A percentile compares a stretch with the other conserved stretches of the same genome.
phyloP scores from a whole-genome alignment of 495 filamentous ascomycete genomes.

The Sphaerosporella brunnea region DNA sequence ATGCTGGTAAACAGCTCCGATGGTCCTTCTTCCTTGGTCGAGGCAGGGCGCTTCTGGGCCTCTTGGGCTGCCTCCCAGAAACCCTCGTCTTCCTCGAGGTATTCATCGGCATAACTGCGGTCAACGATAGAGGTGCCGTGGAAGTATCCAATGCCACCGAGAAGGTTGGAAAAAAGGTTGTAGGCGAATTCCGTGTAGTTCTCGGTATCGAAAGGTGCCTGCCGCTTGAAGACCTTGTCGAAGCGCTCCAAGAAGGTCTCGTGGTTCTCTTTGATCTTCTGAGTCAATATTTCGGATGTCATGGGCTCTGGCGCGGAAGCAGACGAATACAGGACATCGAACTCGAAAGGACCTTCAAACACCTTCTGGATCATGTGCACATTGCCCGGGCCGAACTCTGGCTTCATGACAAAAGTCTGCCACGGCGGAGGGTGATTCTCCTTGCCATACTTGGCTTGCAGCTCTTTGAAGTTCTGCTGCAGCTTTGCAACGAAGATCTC shows the following conservation, averaged over 20 bases:
- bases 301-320: slow-evolving; percentile 43
- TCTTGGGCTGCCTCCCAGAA: slow-evolving; percentile 87
- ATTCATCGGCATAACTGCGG: slow-evolving; percentile 73
- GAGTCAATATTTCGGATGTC: slow-evolving; percentile 48
- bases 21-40: slow-evolving; percentile 53
- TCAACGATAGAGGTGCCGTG: slow-evolving; percentile 73
- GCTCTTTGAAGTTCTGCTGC: slow-evolving; percentile 54
- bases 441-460: slow-evolving; percentile 50
- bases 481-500: slow-evolving; percentile 33
- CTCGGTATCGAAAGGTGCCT: slow-evolving; percentile 53
- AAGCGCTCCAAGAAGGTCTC: slow-evolving; percentile 59
- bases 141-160: slow-evolving; percentile 93
- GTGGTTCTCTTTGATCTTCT: slow-evolving; percentile 46
- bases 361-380: slow-evolving; percentile 81
- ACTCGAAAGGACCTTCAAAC: slow-evolving; percentile 80
- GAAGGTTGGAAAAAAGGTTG: slow-evolving; percentile 82
- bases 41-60: slow-evolving; percentile 23
- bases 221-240: slow-evolving; percentile 48
- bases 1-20: slow-evolving; percentile 84
- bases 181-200: slow-evolving; percentile 67
- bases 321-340: slow-evolving; percentile 84
- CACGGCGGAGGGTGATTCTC: slow-evolving; percentile 62
- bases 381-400: slow-evolving; percentile 56
- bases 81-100: slow-evolving; percentile 89
- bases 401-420: slow-evolving; percentile 64